Percentiles rank a stretch among this genome's conserved stretches.
Conservation (phyloP, 495 filamentous ascomycete species). For the Geoglossum glabrum region DNA sequence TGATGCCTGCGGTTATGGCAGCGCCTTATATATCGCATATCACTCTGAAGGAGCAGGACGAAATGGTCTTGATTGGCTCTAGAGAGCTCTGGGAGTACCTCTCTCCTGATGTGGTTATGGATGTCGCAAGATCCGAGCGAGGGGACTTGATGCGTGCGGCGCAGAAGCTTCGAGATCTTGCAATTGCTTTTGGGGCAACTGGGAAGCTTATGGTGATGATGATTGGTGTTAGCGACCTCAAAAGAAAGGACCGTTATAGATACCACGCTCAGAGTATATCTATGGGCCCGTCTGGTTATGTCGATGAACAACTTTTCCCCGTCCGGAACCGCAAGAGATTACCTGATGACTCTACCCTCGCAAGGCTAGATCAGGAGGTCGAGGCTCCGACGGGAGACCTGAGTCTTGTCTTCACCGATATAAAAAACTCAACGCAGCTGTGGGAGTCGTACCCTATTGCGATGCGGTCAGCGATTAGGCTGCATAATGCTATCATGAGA, state of each 20-base stretch:
- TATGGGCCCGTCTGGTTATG: conserved; percentile 47
- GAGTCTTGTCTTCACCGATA: conserved; percentile 94
- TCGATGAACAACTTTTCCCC: conserved; percentile 45
- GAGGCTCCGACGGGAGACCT: conserved; percentile 77
- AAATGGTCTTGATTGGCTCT: conserved; percentile 80
- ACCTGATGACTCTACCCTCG: conserved; percentile 58
- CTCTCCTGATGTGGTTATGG: conserved; percentile 70
- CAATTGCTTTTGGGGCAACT: conserved; percentile 80
- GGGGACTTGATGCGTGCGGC: conserved; percentile 88
- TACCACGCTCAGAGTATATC: conserved; percentile 57
- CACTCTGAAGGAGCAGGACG: conserved; percentile 71
- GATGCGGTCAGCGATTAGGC: conserved; percentile 87
- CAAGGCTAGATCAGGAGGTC: conserved; percentile 70
- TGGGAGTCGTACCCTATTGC: conserved; percentile 91
- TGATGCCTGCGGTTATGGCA: conserved; percentile 85
- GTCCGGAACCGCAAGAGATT: conserved; percentile 42
- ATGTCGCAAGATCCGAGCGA: conserved; percentile 67
- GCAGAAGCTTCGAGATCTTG: conserved; percentile 84
- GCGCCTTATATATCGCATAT: conserved; percentile 67
- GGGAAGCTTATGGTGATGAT: conserved; percentile 99
- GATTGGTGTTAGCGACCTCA: conserved; percentile 74
- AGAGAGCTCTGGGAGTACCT: conserved; percentile 90
- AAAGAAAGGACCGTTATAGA: conserved; percentile 55
- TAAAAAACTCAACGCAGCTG: conserved; percentile 93
- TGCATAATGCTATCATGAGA: conserved; percentile 90